phyloP scores from a whole-genome alignment of 495 filamentous ascomycete species.

The Podospora tetraspora region DNA sequence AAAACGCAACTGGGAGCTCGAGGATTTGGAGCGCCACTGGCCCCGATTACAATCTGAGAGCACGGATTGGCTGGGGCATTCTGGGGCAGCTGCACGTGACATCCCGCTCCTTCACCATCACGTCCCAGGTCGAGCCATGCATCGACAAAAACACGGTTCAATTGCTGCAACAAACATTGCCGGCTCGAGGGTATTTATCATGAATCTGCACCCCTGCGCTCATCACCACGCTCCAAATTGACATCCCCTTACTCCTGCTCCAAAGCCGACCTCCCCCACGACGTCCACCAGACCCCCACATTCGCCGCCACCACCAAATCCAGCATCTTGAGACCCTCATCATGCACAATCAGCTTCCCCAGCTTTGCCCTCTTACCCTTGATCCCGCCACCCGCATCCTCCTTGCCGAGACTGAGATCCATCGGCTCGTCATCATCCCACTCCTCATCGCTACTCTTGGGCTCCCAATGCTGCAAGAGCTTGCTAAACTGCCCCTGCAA shows the following conservation, averaged over 20 bases:
- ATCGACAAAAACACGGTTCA: neutral
- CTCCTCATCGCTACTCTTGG: constrained; percentile 28
- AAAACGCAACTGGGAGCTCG: constrained; percentile 11
- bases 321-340: constrained; percentile 92
- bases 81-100: constrained; percentile 17
- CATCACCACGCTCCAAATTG: no score
- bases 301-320: constrained; percentile 89
- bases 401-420: constrained; percentile 69
- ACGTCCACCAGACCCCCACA: constrained; percentile 87
- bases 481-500: constrained; percentile 38
- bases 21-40: constrained; percentile 20
- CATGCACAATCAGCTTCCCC: constrained; percentile 84
- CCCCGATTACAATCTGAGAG: constrained; percentile 31
- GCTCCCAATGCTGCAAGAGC: constrained; percentile 21
- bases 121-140: neutral
- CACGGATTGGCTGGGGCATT: constrained; percentile 23
- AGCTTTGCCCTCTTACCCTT: constrained; percentile 83
- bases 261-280: constrained; percentile 60
- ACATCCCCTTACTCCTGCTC: neutral
- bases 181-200: neutral
- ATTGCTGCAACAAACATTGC: neutral
- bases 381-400: constrained; percentile 74
- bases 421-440: constrained; percentile 33
- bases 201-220: neutral
- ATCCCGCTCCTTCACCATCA: neutral